Conservation (phyloP, 768 basidiomycete genomes). For the Tulasnella sp. region DNA sequence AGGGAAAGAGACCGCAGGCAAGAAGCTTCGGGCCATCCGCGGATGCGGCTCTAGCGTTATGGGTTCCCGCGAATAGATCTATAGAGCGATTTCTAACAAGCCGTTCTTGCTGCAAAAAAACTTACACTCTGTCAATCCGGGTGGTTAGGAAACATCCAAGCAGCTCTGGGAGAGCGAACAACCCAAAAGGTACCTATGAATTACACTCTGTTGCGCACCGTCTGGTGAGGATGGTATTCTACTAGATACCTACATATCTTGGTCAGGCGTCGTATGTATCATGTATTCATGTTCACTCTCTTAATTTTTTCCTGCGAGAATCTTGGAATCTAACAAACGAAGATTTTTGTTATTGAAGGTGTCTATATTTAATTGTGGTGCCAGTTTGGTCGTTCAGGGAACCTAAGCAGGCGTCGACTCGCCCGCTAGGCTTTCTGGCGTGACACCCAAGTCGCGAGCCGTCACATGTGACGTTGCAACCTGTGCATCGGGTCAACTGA, state of each 20-base stretch:
- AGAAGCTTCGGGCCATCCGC: too few species aligned
- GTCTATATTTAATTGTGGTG: too few species aligned
- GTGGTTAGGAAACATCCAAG: background rate
- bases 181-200: background rate
- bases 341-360: too few species aligned
- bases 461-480: slow-evolving; percentile 9
- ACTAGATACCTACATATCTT: background rate
- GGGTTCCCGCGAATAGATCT: too few species aligned
- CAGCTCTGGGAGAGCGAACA: background rate
- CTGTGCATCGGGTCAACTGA: too few species aligned
- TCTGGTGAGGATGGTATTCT: slow-evolving; percentile 1
- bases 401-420: too few species aligned
- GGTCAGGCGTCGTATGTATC: background rate
- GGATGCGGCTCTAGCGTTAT: too few species aligned
- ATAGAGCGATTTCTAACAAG: too few species aligned
- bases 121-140: background rate
- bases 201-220: background rate
- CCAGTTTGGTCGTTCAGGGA: background rate
- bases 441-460: background rate
- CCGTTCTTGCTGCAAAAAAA: background rate
- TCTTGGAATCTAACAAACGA: too few species aligned
- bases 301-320: background rate
- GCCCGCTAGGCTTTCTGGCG: too few species aligned
- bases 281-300: background rate
- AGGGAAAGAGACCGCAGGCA: too few species aligned